Base-by-base conservation (phyloP, 805 yeast species). In the Ogataea paraovalis region DNA sequence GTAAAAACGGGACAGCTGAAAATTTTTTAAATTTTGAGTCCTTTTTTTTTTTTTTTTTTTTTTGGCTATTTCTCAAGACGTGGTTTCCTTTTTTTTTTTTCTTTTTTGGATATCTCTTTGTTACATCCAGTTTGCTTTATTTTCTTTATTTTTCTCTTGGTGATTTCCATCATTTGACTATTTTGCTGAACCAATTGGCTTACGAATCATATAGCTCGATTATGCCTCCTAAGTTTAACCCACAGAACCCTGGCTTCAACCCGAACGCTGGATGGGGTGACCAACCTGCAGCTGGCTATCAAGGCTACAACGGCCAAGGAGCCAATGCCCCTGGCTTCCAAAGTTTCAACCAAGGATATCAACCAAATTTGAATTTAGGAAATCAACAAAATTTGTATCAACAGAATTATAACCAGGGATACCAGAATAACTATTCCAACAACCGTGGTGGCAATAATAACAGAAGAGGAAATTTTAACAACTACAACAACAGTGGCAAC, bases 141-240 rank as follows among this genome's bases (percentile, higher is more conserved):
- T 20, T 9, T 16, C 14, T 9, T 43, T 43, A 19, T 20, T 23
- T 28, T 37, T 14, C 12, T 21, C 19, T 22, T 30, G 19, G 16
- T 30, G 13, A 14, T 25, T 25, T 25, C 28, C 28, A 25, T 25
- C 28, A 25, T 7, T 10, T 25, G 28, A 25, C 10, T n/a, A n/a
- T n/a, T n/a, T n/a, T n/a, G n/a, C n/a, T n/a, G n/a, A n/a, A n/a
- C n/a, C n/a, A n/a, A n/a, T n/a, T n/a, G n/a, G n/a, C n/a, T n/a
- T n/a, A n/a, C n/a, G 28, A 30, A 8, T 14, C n/a, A 21, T 6
- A 7, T n/a, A 27, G 16, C 23, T 6, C 8, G 8, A 46, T 28
- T 22, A 57, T 68, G 72, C 75, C 75, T 49, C 75, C 75, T 38
- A 72, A 68, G 54, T 70, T 66, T 56, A 72, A 71, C 54, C 58